phyloP scores from a whole-genome alignment of 2,329 filamentous ascomycete species.

The Aotearoamyces nothofagi region DNA sequence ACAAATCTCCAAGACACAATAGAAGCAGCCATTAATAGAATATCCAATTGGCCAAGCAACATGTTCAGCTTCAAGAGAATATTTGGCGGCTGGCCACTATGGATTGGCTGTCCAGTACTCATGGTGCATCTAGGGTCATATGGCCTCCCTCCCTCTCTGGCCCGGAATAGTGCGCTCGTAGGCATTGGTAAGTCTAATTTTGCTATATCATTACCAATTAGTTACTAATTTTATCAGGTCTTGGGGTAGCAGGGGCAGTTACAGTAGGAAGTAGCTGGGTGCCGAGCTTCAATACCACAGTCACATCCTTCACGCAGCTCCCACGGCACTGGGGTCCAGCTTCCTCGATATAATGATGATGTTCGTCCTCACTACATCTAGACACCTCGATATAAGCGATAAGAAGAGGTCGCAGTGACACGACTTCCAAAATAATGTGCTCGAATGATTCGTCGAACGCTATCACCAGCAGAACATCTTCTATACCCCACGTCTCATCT shows the following conservation, averaged over 20 bases:
- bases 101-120: conserved; percentile 6
- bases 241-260: background rate
- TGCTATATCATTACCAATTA: background rate
- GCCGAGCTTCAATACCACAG: too few relatives aligned
- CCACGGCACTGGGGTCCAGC: too few relatives aligned
- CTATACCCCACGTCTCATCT: too few relatives aligned
- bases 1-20: background rate
- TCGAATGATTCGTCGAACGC: too few relatives aligned
- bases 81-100: conserved; percentile 10
- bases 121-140: conserved; percentile 12
- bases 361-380: too few relatives aligned
- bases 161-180: conserved; percentile 9
- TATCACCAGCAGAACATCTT: too few relatives aligned
- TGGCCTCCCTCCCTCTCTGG: conserved; percentile 11
- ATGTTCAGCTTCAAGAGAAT: conserved; percentile 4
- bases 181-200: conserved; percentile 7
- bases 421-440: too few relatives aligned
- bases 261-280: too few relatives aligned
- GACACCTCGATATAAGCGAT: too few relatives aligned
- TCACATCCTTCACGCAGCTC: too few relatives aligned
- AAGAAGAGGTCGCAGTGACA: too few relatives aligned
- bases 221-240: background rate
- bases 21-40: background rate
- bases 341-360: too few relatives aligned
- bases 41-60: conserved; percentile 12